These are phyloP conservation scores for Trichoderma afroharzianum DNA, from an alignment of 2,329 filamentous ascomycete genomes.

Conservation along the genomic window DNA sequence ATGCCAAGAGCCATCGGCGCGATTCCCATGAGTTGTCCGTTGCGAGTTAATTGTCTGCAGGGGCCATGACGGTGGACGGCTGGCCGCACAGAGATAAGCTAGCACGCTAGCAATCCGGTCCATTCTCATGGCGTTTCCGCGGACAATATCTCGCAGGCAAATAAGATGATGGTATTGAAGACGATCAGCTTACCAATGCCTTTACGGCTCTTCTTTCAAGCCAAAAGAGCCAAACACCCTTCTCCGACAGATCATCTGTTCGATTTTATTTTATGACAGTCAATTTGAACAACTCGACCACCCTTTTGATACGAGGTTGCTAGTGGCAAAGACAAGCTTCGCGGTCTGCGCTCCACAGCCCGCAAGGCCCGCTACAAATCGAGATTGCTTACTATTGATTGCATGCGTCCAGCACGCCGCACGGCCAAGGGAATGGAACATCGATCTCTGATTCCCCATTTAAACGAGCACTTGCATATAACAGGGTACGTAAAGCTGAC, in stretches of 20 bases:
- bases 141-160: background rate
- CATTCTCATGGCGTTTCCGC: background rate
- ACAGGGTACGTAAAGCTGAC: background rate
- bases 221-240: background rate
- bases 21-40: background rate
- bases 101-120: background rate
- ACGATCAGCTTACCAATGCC: background rate
- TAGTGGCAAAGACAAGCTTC: conserved; percentile 9
- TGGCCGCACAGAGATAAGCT: background rate
- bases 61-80: background rate
- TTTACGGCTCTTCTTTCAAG: background rate
- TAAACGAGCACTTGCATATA: background rate
- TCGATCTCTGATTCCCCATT: background rate
- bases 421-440: background rate
- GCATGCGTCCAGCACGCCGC: background rate
- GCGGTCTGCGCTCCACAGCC: background rate
- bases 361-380: conserved; percentile 1
- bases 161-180: background rate
- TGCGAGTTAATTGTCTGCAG: background rate
- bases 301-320: background rate
- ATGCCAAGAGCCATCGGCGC: background rate
- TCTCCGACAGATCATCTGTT: background rate
- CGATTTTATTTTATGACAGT: background rate
- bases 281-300: no score
- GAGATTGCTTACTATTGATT: background rate